Base-by-base conservation (phyloP, 2,329 filamentous ascomycete genomes). In the Xylaria arbuscula region DNA sequence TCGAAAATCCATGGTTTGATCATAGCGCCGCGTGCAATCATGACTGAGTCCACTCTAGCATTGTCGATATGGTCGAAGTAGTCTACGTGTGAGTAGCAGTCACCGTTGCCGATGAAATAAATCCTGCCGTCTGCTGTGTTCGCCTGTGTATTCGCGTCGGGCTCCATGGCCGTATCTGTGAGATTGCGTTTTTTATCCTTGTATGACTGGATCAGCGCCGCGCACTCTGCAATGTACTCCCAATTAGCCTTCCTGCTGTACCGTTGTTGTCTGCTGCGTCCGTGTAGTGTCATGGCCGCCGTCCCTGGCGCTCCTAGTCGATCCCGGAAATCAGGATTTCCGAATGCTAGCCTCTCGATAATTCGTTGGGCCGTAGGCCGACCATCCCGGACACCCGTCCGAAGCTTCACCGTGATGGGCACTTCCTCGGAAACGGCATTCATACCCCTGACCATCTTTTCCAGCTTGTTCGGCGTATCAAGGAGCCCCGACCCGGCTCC, bases 1-100 rank as follows among this genome's bases (percentile, higher is more conserved):
- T 99, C 96, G 78, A 98, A 99, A 70, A 99, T 85, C 96, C 96
- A 99, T 0, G 96, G 96, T 83, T 99, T 99, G 82, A 98, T 93
- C 67, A 99, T 87, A 10, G 96, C 96, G 65, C 96, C 96, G 69
- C 96, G 92, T n/a, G 91, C 96, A 69, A 98, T 89, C 96, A 99
- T 98, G 78, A 97, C 92, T n/a, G 90, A 90, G 82, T 98, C 95
- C 54, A 98, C 94, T 55, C 89, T 88, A 42, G 93, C 87, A 67
- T 95, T 87, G 56, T 91, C 86, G 47, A 98, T 84, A 76, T 96
- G 90, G 66, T 90, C 83, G 71, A 89, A 89, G 83, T 98, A 98
- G 78, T 98, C 94, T 38, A 90, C 83, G 79, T 98, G 94, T 4
- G 94, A 98, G 83, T 93, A 98, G 81, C 94, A 96, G 81, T 99